Percentiles rank a stretch among this genome's conserved stretches.
Conservation (phyloP, 768 basidiomycete genomes). For the Holtermanniella nyarrowii region DNA sequence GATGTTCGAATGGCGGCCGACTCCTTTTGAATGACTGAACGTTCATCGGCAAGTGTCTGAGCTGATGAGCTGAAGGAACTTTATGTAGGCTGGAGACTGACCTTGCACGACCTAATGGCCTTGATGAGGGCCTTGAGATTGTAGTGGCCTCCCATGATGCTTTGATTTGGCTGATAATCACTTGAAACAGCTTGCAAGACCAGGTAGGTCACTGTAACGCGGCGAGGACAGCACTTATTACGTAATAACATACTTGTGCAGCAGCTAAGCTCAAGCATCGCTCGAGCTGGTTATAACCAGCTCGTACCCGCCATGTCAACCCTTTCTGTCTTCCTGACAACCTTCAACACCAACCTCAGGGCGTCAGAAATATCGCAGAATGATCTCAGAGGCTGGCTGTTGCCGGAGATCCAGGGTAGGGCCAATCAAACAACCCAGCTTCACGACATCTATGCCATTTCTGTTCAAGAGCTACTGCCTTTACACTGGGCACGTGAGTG, state of each 20-base stretch:
- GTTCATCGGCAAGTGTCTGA: slow-evolving; percentile 93
- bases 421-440: slow-evolving; percentile 49
- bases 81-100: slow-evolving; percentile 35
- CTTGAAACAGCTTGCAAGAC: too few relatives aligned
- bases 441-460: slow-evolving; percentile 51
- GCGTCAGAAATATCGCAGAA: slow-evolving; percentile 48
- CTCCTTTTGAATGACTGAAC: slow-evolving; percentile 91
- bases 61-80: slow-evolving; percentile 7
- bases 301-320: not conserved
- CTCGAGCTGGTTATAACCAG: too few relatives aligned
- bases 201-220: too few relatives aligned
- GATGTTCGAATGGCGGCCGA: slow-evolving; percentile 85
- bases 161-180: not conserved
- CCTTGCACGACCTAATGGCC: slow-evolving; percentile 96
- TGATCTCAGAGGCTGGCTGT: slow-evolving; percentile 84
- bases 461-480: slow-evolving; percentile 86
- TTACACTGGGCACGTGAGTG: slow-evolving; percentile 72
- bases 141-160: slow-evolving; percentile 35
- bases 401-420: slow-evolving; percentile 56
- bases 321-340: slow-evolving; percentile 37
- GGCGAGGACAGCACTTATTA: too few relatives aligned
- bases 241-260: too few relatives aligned
- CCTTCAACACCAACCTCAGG: slow-evolving; percentile 87
- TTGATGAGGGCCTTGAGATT: slow-evolving; percentile 73
- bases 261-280: too few relatives aligned